Percentiles rank a stretch among this genome's conserved stretches.
phyloP scores from a whole-genome alignment of 345 rosid genomes.

The Sonneratia caseolaris region DNA sequence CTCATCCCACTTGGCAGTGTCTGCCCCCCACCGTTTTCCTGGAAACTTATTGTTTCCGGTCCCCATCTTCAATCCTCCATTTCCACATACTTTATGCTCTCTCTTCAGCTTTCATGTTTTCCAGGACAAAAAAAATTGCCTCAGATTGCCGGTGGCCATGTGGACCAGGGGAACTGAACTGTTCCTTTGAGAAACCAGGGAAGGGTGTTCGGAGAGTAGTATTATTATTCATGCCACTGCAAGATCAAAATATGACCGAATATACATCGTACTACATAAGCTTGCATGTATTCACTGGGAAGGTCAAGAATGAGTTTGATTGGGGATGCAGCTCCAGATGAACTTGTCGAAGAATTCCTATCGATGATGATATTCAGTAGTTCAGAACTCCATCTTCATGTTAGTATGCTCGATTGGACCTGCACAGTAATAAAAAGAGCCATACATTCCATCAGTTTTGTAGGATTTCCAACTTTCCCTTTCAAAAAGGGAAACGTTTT shows the following conservation, averaged over 20 bases:
- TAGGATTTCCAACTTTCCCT: background rate
- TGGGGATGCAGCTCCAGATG: background rate
- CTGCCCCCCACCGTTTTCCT: conserved; percentile 1
- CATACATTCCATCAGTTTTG: background rate
- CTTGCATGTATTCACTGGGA: background rate
- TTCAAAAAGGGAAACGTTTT: background rate
- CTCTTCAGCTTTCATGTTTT: background rate
- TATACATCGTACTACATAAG: background rate
- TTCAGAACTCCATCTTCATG: conserved; percentile 58
- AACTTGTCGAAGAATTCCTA: background rate
- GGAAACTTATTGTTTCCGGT: conserved; percentile 3
- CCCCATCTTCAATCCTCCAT: conserved; percentile 7
- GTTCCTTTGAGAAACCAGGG: no score
- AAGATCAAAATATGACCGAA: background rate
- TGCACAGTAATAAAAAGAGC: conserved; percentile 13
- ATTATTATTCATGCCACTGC: background rate
- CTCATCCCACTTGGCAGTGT: background rate
- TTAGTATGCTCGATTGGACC: conserved; percentile 34
- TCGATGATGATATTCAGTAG: background rate
- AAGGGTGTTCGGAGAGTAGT: background rate
- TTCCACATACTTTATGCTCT: background rate
- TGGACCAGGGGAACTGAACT: no score
- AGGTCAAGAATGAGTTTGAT: background rate
- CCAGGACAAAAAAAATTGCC: no score
- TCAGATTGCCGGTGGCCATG: no score